These are phyloP conservation scores for Ceratocystis papillata DNA, from an alignment of 2,329 filamentous ascomycete species.

Conservation along the genomic window DNA sequence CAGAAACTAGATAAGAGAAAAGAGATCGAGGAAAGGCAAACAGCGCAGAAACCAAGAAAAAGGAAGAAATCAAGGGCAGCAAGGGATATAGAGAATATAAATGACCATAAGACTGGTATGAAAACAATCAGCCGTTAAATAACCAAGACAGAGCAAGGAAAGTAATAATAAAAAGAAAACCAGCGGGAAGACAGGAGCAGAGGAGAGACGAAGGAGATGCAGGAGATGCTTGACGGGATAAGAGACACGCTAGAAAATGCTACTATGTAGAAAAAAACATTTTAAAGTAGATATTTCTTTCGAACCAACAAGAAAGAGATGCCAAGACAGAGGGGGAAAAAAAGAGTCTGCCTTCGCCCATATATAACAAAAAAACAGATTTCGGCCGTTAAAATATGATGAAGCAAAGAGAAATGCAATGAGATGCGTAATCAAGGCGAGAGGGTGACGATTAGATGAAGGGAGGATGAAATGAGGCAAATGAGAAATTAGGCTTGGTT, in stretches of 20 bases:
- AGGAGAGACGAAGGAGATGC: conserved; percentile 7
- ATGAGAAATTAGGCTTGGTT: conserved; percentile 11
- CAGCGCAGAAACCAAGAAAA: conserved; percentile 3
- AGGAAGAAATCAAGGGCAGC: conserved; percentile 21
- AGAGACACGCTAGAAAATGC: conserved; percentile 7
- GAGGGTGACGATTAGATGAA: conserved; percentile 5
- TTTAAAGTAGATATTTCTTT: conserved; percentile 5
- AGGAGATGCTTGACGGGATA: conserved; percentile 5
- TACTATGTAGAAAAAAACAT: conserved; percentile 7
- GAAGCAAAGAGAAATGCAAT: conserved; percentile 17
- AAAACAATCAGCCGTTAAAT: conserved; percentile 23
- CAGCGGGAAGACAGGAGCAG: neutral
- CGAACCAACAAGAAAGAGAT: conserved; percentile 5
- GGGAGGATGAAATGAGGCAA: neutral
- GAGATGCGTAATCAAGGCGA: conserved; percentile 4
- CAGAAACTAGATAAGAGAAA: conserved; percentile 12
- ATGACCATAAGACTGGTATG: conserved; percentile 20
- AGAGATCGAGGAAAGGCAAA: conserved; percentile 1
- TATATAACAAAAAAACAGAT: conserved; percentile 13
- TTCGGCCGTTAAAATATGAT: conserved; percentile 23
- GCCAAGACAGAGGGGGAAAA: neutral
- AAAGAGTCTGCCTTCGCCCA: neutral
- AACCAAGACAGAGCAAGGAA: conserved; percentile 10
- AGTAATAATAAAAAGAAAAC: conserved; percentile 1
- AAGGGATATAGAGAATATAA: conserved; percentile 24